These are phyloP conservation scores for Rubia yunnanensis DNA, from an alignment of 257 asterid species.

Conservation along the genomic window DNA sequence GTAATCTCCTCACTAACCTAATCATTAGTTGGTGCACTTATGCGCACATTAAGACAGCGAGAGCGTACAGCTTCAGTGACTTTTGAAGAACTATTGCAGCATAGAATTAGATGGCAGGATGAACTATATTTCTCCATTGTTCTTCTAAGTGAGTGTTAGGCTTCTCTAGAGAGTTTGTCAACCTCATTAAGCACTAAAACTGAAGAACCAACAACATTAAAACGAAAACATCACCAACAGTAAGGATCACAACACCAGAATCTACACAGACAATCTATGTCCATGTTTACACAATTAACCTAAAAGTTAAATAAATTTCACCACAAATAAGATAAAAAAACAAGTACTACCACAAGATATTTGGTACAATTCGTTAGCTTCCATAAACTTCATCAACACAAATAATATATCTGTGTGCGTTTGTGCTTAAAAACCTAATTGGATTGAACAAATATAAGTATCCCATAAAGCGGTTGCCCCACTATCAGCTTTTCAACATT, in stretches of 20 bases:
- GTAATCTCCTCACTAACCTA: slow-evolving; percentile 38
- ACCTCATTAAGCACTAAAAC: slow-evolving; percentile 93
- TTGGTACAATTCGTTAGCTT: neutral
- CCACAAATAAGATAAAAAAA: neutral
- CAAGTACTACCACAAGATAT: neutral
- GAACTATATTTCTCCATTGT: slow-evolving; percentile 98
- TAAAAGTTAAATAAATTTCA: neutral
- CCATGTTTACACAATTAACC: neutral
- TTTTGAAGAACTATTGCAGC: slow-evolving; percentile 97
- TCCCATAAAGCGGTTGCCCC: neutral
- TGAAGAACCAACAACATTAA: slow-evolving; percentile 26
- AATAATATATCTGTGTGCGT: too few species aligned
- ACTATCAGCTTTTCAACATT: neutral
- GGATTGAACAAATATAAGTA: too few species aligned
- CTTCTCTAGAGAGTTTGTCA: slow-evolving; percentile 96
- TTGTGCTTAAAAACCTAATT: neutral
- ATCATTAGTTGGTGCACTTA: slow-evolving; percentile 72
- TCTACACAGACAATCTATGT: neutral
- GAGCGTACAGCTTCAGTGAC: slow-evolving; percentile 98
- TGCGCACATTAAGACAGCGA: slow-evolving; percentile 86
- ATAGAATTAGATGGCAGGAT: slow-evolving; percentile 81
- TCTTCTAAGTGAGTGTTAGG: slow-evolving; percentile 95
- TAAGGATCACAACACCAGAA: slow-evolving; percentile 17
- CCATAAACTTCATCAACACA: neutral
- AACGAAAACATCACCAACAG: neutral